Base-by-base conservation (phyloP, 257 asterid species). In the Lycium barbarum region DNA sequence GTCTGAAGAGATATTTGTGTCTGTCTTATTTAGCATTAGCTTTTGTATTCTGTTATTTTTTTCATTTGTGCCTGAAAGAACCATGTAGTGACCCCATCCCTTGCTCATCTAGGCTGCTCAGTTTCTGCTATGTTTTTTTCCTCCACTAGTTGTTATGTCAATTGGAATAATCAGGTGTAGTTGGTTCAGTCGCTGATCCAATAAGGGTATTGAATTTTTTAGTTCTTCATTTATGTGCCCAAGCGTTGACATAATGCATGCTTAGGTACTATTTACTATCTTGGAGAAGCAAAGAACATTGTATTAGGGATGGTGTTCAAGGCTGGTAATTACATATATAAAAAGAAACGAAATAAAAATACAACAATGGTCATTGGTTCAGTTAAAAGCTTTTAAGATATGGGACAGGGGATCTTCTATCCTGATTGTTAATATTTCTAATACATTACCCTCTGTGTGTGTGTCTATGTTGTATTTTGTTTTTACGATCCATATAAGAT, bases 11-110 rank as follows among this genome's bases (percentile, higher is more conserved):
- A 78, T 78, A 33, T 49, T 26, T 14, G 49, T 78, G 47, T 51
- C 82, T 14, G 63, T n/a, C 38, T 74, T 78, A 26, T 53, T 57
- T 78, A 78, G 65, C 65, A 26, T 53, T 78, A 78, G 65, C 65
- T 18, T 53, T 14, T 78, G 82, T 26, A 55, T 76, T 76, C 26
- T 76, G 47, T 76, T 51, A 51, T 76, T 76, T 70, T 0, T 0
- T 35, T 1, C 82, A 33, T 14, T 51, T 76, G 57, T 53, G 82
- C 63, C 82, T 76, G 82, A 33, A 76, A 76, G 45, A 76, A 22
- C 63, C 47, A 33, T 76, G 63, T 51, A 76, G 63, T 76, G 53
- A 76, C 82, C 82, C 65, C 65, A 53, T 7, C 22, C 63, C 63
- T 8, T 51, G 26, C 20, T 53, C 3, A 26, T 26, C 33, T 26